A percentile compares a stretch with the other conserved stretches of the same genome.
phyloP scores from a whole-genome alignment of 371 early-diverging fungal genomes.

The Thermomucor indicae-seudaticae region DNA sequence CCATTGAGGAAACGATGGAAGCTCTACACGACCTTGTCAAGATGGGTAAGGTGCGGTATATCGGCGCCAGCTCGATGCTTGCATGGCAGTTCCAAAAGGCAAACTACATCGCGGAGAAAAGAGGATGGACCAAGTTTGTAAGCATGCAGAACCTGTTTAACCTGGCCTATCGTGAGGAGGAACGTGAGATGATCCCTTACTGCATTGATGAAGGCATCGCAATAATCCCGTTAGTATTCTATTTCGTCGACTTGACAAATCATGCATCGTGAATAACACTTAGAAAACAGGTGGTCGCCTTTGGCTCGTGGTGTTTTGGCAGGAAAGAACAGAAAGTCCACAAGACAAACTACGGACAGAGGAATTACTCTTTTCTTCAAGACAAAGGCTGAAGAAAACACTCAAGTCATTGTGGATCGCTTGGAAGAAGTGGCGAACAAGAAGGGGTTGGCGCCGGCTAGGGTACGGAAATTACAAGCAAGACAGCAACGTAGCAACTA shows the following conservation, averaged over 20 bases:
- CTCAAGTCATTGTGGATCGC: conserved; percentile 27
- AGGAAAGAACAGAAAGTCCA: conserved; percentile 23
- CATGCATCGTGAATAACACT: too few relatives aligned
- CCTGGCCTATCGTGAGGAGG: conserved; percentile 57
- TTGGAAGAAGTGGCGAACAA: conserved; percentile 42
- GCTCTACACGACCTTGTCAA: conserved; percentile 50
- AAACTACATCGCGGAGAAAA: conserved; percentile 37
- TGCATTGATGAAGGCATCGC: conserved; percentile 39
- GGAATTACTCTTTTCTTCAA: conserved; percentile 1
- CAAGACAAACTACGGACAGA: conserved; percentile 8
- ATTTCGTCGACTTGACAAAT: too few relatives aligned
- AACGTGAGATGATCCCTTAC: conserved; percentile 55
- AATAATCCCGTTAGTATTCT: conserved; percentile 25
- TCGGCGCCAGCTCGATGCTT: conserved; percentile 28
- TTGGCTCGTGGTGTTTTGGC: conserved; percentile 36
- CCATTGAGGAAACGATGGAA: conserved; percentile 52
- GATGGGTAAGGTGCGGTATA: conserved; percentile 46
- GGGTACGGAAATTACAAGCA: too few relatives aligned
- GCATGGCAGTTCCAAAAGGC: conserved; percentile 42
- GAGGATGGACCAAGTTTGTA: conserved; percentile 51
- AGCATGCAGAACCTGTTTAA: conserved; percentile 53
- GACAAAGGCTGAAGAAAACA: not conserved
- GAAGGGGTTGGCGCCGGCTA: conserved; percentile 20
- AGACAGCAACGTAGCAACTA: too few relatives aligned
- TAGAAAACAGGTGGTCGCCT: conserved; percentile 49